Evolutionary conservation across 1,284 basidiomycete species (phyloP), one percentile per base, ranked within the genome.

Genomic region (Apiotrichum domesticum): DNA sequence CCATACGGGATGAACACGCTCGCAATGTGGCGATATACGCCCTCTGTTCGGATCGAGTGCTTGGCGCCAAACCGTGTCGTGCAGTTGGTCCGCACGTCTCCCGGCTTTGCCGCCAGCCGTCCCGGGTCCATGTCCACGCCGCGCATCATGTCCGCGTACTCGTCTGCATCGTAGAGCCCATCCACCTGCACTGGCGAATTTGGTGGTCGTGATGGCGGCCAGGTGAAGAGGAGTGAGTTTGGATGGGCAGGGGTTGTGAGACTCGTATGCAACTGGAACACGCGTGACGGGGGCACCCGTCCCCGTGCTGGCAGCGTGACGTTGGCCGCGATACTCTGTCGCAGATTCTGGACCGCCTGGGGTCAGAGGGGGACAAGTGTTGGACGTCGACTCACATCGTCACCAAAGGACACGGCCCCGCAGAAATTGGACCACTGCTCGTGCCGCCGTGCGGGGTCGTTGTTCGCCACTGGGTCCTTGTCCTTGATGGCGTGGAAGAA

Each of bases 1-100:
- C 91, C 93, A 81, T 95, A 91, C 63, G 91, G 91, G 74, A 95
- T 92, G 77, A 93, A 91, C 59, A 95, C 88, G 73, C 88, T 90
- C 69, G 90, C 88, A 51, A 95, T 85, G 67, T 86, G 82, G 15
- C 78, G 68, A 39, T 73, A 67, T 73, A 83, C 65, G 48, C 83
- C 83, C 58, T 85, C 83, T 42, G 82, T 79, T 60, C 76, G 77
- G 50, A 81, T 76, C 4, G 84, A 83, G 79, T 93, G 90, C 65
- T 84, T 83, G 46, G 88, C 87, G 70, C 89, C 87, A 79, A 89
- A 96, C 59, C 95, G 82, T 66, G 90, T 84, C 57, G 93, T 97
- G 74, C 94, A 98, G 77, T 86, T 93, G 48, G 94, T 97, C 76
- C 88, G 87, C 44, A 87, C 85, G 68, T 87, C 85, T 63, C 81